phyloP scores from a whole-genome alignment of 2,329 filamentous ascomycete species.

The Mollisia scopiformis region DNA sequence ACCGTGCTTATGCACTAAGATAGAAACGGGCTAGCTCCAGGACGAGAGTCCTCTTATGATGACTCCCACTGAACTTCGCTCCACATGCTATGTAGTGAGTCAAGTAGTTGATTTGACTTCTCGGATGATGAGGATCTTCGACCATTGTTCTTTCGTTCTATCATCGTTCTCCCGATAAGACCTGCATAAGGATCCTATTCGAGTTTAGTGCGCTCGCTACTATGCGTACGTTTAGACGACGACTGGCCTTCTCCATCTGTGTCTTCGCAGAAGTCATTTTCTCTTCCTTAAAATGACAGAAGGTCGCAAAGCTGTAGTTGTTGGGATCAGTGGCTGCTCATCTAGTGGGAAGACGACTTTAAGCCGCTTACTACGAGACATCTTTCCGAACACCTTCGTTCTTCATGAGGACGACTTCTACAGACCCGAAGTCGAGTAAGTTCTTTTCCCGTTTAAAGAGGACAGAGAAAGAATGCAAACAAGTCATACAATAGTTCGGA shows the following conservation, averaged over 20 bases:
- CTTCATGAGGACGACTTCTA: constrained; percentile 98
- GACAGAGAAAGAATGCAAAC: background rate
- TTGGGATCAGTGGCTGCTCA: constrained; percentile 87
- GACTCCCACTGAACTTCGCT: no score
- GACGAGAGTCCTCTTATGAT: background rate
- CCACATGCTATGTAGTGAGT: no score
- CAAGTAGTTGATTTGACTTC: no score
- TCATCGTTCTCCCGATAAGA: no score
- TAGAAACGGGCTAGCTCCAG: background rate
- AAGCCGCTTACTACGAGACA: constrained; percentile 78
- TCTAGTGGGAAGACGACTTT: constrained; percentile 96
- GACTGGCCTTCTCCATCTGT: no score
- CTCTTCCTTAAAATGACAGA: constrained; percentile 11
- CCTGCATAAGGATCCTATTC: no score
- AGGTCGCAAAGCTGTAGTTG: constrained; percentile 51
- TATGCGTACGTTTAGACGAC: no score
- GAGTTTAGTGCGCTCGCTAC: no score
- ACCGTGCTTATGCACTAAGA: background rate
- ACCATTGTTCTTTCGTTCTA: no score
- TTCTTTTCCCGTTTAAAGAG: constrained; percentile 14
- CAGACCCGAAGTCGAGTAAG: constrained; percentile 71
- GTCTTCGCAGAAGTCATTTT: background rate
- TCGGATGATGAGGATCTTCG: no score
- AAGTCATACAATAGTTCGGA: background rate
- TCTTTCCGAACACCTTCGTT: constrained; percentile 79